Evolutionary conservation across 2,329 filamentous ascomycete genomes (phyloP).

Genomic region (Botryotinia globosa): DNA sequence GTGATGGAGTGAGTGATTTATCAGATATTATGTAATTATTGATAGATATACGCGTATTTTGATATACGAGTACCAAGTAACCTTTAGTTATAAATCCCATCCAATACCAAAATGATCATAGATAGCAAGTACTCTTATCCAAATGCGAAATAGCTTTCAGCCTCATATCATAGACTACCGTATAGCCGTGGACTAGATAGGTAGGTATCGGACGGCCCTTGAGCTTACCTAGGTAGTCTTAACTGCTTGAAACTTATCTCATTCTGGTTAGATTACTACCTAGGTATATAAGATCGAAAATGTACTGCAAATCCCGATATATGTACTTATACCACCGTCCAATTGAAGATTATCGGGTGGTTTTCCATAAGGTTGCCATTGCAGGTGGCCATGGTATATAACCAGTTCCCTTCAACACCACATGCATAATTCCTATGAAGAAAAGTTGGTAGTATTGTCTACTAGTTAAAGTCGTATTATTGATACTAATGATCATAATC

Average conservation of each 20-base stretch:
- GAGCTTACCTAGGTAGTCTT: not conserved
- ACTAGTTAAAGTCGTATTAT: not conserved
- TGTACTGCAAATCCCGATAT: not conserved
- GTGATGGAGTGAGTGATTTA: not conserved
- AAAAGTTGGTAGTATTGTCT: not conserved
- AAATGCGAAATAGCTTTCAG: not conserved
- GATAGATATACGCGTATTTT: not conserved
- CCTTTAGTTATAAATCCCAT: not conserved
- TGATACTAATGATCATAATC: not conserved
- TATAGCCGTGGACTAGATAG: too few species aligned
- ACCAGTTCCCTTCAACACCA: not conserved
- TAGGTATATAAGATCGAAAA: not conserved
- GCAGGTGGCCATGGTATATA: not conserved
- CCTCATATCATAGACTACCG: not conserved
- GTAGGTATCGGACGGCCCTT: not conserved
- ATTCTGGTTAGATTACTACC: not conserved
- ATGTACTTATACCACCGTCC: not conserved
- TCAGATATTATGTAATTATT: not conserved
- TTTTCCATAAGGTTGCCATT: not conserved
- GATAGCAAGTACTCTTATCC: not conserved
- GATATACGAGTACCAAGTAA: too few species aligned
- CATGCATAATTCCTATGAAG: not conserved
- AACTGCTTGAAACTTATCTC: not conserved
- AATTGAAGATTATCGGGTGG: not conserved
- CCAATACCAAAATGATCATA: not conserved